These are phyloP conservation scores for Tolypocladium ophioglossoides DNA, from an alignment of 2,329 filamentous ascomycete species.

Conservation along the genomic window DNA sequence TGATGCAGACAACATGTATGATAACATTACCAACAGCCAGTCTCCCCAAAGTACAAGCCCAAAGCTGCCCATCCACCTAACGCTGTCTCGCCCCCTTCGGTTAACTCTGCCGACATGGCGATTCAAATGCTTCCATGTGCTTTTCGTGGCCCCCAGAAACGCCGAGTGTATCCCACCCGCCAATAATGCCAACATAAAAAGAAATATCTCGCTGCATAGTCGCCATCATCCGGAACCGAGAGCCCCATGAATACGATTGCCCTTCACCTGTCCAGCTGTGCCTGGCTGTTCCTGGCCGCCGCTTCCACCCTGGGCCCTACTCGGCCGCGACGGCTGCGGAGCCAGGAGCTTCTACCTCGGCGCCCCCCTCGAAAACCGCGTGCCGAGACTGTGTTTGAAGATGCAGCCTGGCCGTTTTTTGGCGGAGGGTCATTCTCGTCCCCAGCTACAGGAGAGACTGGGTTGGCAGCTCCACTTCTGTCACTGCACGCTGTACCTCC, in stretches of 20 bases:
- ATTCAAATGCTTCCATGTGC: background rate
- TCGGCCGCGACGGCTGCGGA: constrained; percentile 16
- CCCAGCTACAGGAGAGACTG: background rate
- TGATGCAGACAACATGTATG: background rate
- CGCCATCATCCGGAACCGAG: background rate
- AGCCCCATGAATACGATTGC: no score
- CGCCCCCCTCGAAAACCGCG: constrained; percentile 12
- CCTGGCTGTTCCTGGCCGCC: background rate
- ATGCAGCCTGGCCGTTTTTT: constrained; percentile 1
- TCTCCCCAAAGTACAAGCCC: background rate
- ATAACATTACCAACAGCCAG: background rate
- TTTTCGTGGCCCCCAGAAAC: background rate
- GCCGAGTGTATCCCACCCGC: background rate
- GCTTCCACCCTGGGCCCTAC: background rate
- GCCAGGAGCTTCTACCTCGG: constrained; percentile 14
- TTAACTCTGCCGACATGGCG: background rate
- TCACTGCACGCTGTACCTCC: background rate
- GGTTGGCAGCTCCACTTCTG: background rate
- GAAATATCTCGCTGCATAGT: background rate
- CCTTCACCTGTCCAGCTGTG: background rate
- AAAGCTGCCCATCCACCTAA: background rate
- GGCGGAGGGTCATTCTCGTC: constrained; percentile 7
- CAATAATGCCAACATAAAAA: background rate
- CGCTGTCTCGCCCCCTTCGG: background rate
- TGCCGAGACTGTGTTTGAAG: background rate